Percentiles rank a stretch among this genome's conserved stretches.
Conservation (phyloP, 192 early-diverging fungal genomes). For the Coemansia sp. region DNA sequence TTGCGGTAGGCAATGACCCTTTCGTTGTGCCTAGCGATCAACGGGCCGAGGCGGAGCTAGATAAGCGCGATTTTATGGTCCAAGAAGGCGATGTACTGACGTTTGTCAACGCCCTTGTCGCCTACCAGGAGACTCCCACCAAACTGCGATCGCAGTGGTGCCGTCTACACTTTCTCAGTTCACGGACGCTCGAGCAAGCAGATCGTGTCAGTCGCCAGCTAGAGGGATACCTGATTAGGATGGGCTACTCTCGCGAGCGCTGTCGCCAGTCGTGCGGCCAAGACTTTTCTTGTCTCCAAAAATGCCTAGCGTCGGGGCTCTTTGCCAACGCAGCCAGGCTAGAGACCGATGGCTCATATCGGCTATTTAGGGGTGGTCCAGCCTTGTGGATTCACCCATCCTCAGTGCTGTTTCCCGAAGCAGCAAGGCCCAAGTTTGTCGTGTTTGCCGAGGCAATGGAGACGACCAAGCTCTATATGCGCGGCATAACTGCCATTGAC, state of each 20-base stretch:
- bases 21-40: constrained; percentile 82
- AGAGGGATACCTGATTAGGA: constrained; percentile 68
- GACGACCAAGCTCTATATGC: constrained; percentile 80
- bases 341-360: constrained; percentile 77
- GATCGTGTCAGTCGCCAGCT: constrained; percentile 87
- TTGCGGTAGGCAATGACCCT: constrained; percentile 72
- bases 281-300: constrained; percentile 65
- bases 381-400: constrained; percentile 86
- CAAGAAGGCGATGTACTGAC: constrained; percentile 93
- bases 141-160: constrained; percentile 81
- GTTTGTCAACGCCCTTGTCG: constrained; percentile 78
- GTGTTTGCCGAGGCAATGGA: constrained; percentile 88
- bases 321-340: constrained; percentile 87
- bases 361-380: constrained; percentile 72
- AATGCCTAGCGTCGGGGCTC: constrained; percentile 84
- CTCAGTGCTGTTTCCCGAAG: constrained; percentile 60
- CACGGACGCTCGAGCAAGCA: constrained; percentile 86
- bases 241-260: constrained; percentile 70
- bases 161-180: constrained; percentile 70
- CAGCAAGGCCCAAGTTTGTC: constrained; percentile 77
- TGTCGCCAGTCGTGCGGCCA: constrained; percentile 71
- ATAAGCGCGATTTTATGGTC: constrained; percentile 87
- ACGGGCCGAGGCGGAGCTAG: constrained; percentile 77
- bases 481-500: constrained; percentile 81
- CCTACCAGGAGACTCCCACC: constrained; percentile 82